Evolutionary conservation across 176 grass and related monocot genomes (phyloP).

Genomic region (Canna indica): DNA sequence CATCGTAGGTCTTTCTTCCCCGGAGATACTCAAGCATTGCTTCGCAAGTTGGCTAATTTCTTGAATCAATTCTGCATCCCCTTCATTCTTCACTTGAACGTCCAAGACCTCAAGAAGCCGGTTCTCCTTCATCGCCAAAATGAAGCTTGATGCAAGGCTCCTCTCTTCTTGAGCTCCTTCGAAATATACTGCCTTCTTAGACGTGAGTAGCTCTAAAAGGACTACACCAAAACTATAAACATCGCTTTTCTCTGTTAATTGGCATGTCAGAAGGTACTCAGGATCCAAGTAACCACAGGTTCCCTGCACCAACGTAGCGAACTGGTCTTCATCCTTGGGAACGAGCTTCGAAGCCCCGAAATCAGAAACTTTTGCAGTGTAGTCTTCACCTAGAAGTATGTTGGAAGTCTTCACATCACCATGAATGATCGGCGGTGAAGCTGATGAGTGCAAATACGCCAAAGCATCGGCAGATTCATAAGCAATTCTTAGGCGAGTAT

Average conservation of each 20-base stretch:
- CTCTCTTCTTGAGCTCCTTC: not conserved
- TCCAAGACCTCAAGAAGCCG: not conserved
- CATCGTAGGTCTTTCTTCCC: constrained; percentile 7
- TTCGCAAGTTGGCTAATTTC: not conserved
- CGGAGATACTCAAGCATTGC: not conserved
- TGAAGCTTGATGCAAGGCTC: not conserved
- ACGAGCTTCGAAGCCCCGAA: not conserved
- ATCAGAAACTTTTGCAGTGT: constrained; percentile 3
- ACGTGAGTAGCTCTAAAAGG: not conserved
- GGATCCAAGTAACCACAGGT: constrained; percentile 8
- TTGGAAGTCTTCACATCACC: constrained; percentile 7
- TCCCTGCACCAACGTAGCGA: not conserved
- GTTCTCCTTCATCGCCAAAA: not conserved
- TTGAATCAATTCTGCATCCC: not conserved
- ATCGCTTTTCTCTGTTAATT: constrained; percentile 9
- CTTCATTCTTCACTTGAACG: not conserved
- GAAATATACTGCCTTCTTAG: not conserved
- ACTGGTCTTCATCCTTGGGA: not conserved
- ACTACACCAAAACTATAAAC: constrained; percentile 9
- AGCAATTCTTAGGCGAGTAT: not conserved
- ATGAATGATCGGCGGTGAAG: constrained; percentile 3
- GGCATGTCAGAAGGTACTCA: not conserved
- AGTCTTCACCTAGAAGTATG: constrained; percentile 4
- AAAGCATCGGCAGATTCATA: constrained; percentile 4
- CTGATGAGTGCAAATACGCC: constrained; percentile 7